A percentile compares a stretch with the other conserved stretches of the same genome.
Evolutionary conservation across 805 yeast genomes (phyloP).

Genomic region (Hanseniaspora occidentalis): DNA sequence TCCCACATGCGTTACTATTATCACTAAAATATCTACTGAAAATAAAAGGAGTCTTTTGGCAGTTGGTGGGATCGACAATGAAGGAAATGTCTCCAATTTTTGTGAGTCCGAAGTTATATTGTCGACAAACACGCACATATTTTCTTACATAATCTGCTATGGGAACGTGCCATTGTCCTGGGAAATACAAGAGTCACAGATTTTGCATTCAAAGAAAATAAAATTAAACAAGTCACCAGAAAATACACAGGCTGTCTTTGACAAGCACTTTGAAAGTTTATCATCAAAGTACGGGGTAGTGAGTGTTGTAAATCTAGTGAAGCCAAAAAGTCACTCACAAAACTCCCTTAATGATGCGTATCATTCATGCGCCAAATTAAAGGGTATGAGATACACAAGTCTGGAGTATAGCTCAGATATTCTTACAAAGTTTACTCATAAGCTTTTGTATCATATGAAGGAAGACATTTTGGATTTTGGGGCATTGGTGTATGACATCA

Average conservation of each 20-base stretch:
- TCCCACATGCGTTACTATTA: constrained; percentile 45
- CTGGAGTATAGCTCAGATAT: constrained; percentile 26
- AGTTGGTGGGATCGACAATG: constrained; percentile 81
- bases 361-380: constrained; percentile 34
- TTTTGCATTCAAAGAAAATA: constrained; percentile 70
- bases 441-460: constrained; percentile 39
- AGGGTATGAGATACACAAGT: constrained; percentile 25
- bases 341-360: constrained; percentile 53
- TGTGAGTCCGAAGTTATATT: constrained; percentile 81
- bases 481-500: constrained; percentile 63
- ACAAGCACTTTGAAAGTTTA: constrained; percentile 63
- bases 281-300: constrained; percentile 72
- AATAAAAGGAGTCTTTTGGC: constrained; percentile 80
- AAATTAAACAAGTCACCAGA: constrained; percentile 66
- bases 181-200: constrained; percentile 65
- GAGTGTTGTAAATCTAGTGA: constrained; percentile 65
- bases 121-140: constrained; percentile 35
- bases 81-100: constrained; percentile 84
- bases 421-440: constrained; percentile 26
- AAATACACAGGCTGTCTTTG: constrained; percentile 73
- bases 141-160: constrained; percentile 71
- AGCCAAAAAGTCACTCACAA: constrained; percentile 55
- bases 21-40: constrained; percentile 83
- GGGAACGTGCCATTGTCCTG: constrained; percentile 92
- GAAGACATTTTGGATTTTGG: constrained; percentile 70